A percentile compares a stretch with the other conserved stretches of the same genome.
These are phyloP conservation scores for Coprinopsis strossmayeri DNA, from an alignment of 768 basidiomycete genomes.

Conservation along the genomic window DNA sequence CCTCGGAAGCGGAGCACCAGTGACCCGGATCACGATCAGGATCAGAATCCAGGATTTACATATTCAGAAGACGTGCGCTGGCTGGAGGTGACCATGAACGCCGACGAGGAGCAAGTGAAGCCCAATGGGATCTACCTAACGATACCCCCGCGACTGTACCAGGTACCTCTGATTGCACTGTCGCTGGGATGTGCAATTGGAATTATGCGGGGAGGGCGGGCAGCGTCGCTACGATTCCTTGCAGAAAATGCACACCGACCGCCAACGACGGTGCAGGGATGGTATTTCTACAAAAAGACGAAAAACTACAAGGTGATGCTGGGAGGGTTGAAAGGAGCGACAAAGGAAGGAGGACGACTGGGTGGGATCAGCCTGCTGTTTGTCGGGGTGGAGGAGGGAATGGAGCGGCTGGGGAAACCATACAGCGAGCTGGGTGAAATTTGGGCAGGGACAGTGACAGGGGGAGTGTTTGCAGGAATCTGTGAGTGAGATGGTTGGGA, in stretches of 20 bases:
- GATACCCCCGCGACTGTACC: constrained; percentile 52
- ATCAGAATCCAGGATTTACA: neutral
- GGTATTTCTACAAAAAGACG: constrained; percentile 96
- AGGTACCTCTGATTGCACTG: constrained; percentile 56
- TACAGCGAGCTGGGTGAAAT: constrained; percentile 39
- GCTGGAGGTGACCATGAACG: constrained; percentile 4
- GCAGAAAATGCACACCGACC: constrained; percentile 91
- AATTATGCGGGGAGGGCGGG: constrained; percentile 64
- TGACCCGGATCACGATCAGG: too few relatives aligned
- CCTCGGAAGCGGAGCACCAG: neutral
- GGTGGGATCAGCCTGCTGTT: constrained; percentile 32
- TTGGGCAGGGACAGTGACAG: constrained; percentile 63
- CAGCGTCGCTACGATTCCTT: constrained; percentile 70
- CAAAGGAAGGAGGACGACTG: constrained; percentile 46
- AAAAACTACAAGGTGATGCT: constrained; percentile 86
- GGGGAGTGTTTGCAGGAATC: constrained; percentile 46
- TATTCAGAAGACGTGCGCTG: neutral
- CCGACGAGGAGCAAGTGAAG: constrained; percentile 14
- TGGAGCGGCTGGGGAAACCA: constrained; percentile 23
- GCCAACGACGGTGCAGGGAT: constrained; percentile 80
- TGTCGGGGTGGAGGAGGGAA: constrained; percentile 37
- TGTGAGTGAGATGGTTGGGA: constrained; percentile 38
- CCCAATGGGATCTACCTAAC: constrained; percentile 25
- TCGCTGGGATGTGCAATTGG: constrained; percentile 63
- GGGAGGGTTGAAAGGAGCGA: constrained; percentile 65